Evolutionary conservation across 208 protist species (phyloP).

Genomic region (Leishmania mexicana): DNA sequence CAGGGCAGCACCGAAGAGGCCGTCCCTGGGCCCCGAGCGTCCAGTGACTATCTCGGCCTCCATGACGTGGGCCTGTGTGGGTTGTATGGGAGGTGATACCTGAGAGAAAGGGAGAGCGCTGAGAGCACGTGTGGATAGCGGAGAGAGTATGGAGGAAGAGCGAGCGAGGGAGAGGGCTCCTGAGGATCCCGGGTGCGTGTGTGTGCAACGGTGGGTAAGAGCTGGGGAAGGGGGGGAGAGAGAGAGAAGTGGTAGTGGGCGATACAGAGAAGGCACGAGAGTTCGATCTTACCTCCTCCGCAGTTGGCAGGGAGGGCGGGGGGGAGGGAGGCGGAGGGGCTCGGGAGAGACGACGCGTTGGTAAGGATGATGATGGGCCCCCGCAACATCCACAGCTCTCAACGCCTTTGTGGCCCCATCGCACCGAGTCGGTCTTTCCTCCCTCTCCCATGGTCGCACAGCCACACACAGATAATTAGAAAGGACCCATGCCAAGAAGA

Average conservation of each 20-base stretch:
- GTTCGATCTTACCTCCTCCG: background rate
- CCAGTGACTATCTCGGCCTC: conserved; percentile 28
- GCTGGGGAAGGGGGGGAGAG: background rate
- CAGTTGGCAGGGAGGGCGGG: background rate
- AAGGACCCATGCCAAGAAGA: background rate
- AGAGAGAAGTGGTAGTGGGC: background rate
- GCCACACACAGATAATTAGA: background rate
- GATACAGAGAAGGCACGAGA: background rate
- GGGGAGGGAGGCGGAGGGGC: background rate
- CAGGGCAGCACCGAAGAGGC: conserved; percentile 20
- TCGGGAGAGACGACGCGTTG: background rate
- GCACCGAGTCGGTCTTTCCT: background rate
- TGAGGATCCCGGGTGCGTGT: background rate
- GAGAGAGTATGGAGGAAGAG: background rate
- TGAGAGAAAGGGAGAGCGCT: background rate
- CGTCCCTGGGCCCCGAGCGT: conserved; percentile 16
- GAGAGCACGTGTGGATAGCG: background rate
- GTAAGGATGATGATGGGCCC: background rate
- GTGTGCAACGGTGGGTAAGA: background rate
- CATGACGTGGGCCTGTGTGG: conserved; percentile 10
- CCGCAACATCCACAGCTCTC: background rate
- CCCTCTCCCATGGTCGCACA: background rate
- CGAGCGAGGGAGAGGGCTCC: conserved; percentile 1
- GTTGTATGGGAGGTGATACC: background rate
- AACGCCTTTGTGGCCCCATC: background rate